Conservation (phyloP, 1,139 yeast genomes). For the Saccharomyces hybrid region DNA sequence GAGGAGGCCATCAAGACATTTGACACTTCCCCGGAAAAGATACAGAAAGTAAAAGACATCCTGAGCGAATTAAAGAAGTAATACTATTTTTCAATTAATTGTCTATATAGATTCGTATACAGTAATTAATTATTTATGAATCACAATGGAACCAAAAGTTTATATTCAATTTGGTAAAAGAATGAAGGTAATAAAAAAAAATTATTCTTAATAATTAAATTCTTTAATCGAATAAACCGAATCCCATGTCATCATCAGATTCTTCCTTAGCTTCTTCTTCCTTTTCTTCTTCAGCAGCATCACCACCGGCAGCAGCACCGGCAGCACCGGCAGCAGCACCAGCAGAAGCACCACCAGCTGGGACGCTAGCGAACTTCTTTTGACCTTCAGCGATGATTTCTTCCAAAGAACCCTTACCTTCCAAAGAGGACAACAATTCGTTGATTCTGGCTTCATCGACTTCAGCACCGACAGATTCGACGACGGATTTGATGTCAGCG, state of each 20-base stretch:
- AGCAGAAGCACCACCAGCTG: constrained; percentile 94
- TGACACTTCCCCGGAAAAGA: constrained; percentile 6
- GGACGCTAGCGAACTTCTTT: constrained; percentile 92
- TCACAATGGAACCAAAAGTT: neutral
- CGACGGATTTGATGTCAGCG: constrained; percentile 79
- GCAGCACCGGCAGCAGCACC: constrained; percentile 57
- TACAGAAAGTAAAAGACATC: constrained; percentile 3
- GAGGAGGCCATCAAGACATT: constrained; percentile 16
- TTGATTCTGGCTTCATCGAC: constrained; percentile 85
- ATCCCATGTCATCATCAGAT: constrained; percentile 76
- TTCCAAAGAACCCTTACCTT: constrained; percentile 78
- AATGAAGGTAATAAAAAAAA: constrained; percentile 2
- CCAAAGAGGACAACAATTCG: constrained; percentile 80
- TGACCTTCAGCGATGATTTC: constrained; percentile 96
- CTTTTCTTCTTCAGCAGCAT: constrained; percentile 51
- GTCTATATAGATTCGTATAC: constrained; percentile 1
- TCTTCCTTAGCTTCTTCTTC: constrained; percentile 52
- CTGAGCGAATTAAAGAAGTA: neutral
- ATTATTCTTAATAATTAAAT: constrained; percentile 4
- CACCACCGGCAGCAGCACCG: constrained; percentile 65
- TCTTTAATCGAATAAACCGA: constrained; percentile 79
- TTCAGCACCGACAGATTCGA: constrained; percentile 93
- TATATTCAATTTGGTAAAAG: neutral
- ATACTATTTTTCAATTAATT: constrained; percentile 1
- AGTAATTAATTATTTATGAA: constrained; percentile 1